phyloP scores from a whole-genome alignment of 2,329 filamentous ascomycete species.

The Talaromyces sp. region DNA sequence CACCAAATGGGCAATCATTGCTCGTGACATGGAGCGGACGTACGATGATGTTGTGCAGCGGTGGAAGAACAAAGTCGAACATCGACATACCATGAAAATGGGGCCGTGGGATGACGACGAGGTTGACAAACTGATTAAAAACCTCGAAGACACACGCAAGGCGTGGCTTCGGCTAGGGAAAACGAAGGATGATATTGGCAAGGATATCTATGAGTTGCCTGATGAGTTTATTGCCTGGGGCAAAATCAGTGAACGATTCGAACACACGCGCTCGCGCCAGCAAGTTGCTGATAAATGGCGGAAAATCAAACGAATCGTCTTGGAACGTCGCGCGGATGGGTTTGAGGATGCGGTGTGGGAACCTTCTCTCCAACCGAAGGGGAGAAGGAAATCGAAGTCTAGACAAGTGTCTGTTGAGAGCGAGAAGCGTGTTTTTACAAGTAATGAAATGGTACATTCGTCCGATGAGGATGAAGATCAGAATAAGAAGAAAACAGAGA shows the following conservation, averaged over 20 bases:
- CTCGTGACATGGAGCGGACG: constrained; percentile 35
- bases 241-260: constrained; percentile 28
- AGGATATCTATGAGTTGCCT: constrained; percentile 37
- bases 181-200: constrained; percentile 23
- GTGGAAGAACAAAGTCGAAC: constrained; percentile 42
- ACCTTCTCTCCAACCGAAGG: not conserved
- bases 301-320: constrained; percentile 28
- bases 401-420: too few relatives aligned
- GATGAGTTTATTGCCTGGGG: constrained; percentile 34
- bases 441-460: not conserved
- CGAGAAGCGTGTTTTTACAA: not conserved
- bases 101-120: constrained; percentile 40
- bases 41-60: constrained; percentile 42
- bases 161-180: constrained; percentile 18
- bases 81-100: constrained; percentile 32
- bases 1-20: constrained; percentile 37
- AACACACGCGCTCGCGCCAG: constrained; percentile 34
- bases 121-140: constrained; percentile 25
- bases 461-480: constrained; percentile 9
- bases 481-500: not conserved
- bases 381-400: not conserved
- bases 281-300: constrained; percentile 42
- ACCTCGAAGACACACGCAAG: constrained; percentile 26
- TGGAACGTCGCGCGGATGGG: constrained; percentile 22
- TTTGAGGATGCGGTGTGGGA: constrained; percentile 24